Conservation (phyloP, 202 grass and related monocot genomes). For the Brachypodium distachyon region DNA sequence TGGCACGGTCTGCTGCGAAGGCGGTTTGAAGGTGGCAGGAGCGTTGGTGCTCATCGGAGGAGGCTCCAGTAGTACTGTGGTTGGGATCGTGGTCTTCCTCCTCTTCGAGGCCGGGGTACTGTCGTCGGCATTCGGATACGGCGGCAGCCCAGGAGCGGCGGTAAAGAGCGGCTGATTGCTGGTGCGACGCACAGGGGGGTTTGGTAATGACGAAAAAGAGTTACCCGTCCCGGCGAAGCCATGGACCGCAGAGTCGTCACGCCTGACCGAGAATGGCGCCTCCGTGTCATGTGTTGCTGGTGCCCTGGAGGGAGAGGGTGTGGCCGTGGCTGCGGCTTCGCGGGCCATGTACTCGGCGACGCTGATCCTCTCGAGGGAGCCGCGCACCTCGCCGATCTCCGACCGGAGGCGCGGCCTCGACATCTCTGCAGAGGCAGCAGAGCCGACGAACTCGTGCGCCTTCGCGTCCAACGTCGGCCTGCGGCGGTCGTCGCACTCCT, state of each 20-base stretch:
- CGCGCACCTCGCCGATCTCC: slow-evolving; percentile 9
- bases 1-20: not conserved
- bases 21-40: not conserved
- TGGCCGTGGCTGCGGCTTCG: not conserved
- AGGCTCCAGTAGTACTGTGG: too few species aligned
- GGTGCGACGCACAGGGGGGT: not conserved
- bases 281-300: not conserved
- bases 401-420: slow-evolving; percentile 2
- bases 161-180: not conserved
- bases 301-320: too few species aligned
- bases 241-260: not conserved
- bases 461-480: not conserved
- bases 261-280: not conserved
- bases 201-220: not conserved
- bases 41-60: not conserved
- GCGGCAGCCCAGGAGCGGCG: too few species aligned
- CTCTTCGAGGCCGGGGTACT: not conserved
- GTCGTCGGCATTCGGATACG: not conserved
- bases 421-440: too few species aligned
- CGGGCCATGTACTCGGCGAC: not conserved
- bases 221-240: not conserved
- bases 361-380: not conserved
- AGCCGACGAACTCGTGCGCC: not conserved
- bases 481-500: not conserved
- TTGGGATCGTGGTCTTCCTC: not conserved